phyloP scores from a whole-genome alignment of 345 rosid species.

The Hibiscus tridactylites region DNA sequence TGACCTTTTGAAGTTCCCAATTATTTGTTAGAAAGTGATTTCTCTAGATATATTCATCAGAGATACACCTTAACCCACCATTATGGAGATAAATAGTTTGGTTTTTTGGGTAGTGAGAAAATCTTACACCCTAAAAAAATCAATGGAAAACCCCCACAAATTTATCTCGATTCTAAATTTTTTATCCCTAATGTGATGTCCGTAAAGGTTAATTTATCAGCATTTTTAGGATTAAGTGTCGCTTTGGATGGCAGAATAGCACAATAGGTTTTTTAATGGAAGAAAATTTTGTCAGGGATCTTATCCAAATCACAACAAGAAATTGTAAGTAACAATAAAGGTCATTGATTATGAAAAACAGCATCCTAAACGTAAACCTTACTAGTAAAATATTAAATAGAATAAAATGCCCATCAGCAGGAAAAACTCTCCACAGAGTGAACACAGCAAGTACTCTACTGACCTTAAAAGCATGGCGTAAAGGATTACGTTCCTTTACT shows the following conservation, averaged over 20 bases:
- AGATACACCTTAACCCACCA: constrained; percentile 7
- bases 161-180: neutral
- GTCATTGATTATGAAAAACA: neutral
- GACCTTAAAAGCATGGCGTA: constrained; percentile 91
- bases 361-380: neutral
- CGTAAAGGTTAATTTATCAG: neutral
- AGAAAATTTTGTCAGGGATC: neutral
- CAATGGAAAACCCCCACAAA: neutral
- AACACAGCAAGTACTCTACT: constrained; percentile 10
- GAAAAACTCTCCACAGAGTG: neutral
- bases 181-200: neutral
- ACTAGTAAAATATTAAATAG: neutral
- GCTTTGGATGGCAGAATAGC: neutral
- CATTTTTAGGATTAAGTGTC: neutral
- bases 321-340: neutral
- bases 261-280: neutral
- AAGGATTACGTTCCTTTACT: constrained; percentile 85
- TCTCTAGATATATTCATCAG: constrained; percentile 25
- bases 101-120: neutral
- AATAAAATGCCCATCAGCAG: neutral
- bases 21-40: constrained; percentile 35
- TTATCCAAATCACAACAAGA: neutral
- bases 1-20: constrained; percentile 63
- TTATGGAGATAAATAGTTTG: neutral
- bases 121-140: neutral